Percentiles rank a stretch among this genome's conserved stretches.
Evolutionary conservation across 2,329 filamentous ascomycete genomes (phyloP).

Genomic region (Juglanconis oblonga): DNA sequence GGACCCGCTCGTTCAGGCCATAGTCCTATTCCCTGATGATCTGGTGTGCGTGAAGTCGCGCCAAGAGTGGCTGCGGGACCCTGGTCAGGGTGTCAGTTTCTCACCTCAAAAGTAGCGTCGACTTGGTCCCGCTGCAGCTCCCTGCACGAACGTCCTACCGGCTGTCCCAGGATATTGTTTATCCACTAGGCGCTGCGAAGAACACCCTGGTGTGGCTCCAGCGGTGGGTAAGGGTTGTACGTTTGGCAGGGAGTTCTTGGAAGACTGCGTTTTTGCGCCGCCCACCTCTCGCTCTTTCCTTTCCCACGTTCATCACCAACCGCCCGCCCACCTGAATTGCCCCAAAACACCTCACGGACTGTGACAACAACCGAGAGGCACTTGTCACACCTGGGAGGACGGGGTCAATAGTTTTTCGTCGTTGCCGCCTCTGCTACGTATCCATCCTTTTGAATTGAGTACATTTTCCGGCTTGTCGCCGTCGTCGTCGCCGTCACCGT

Average conservation of each 20-base stretch:
- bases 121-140: neutral
- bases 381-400: neutral
- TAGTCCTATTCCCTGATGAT: too few relatives aligned
- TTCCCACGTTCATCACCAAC: slow-evolving; percentile 7
- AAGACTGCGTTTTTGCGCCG: slow-evolving; percentile 19
- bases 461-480: neutral
- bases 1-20: too few relatives aligned
- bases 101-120: neutral
- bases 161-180: slow-evolving; percentile 19
- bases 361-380: neutral
- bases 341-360: neutral
- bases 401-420: neutral
- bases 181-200: slow-evolving; percentile 10
- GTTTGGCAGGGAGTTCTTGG: slow-evolving; percentile 1
- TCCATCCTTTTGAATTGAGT: neutral
- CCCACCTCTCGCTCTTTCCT: slow-evolving; percentile 18
- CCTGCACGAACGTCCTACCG: slow-evolving; percentile 6
- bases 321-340: slow-evolving; percentile 3
- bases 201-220: slow-evolving; percentile 14
- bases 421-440: neutral
- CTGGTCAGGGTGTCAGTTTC: too few relatives aligned
- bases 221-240: slow-evolving; percentile 19
- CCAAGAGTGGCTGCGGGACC: too few relatives aligned
- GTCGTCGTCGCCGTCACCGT: neutral
- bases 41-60: too few relatives aligned